Base-by-base conservation (phyloP, 2,329 filamentous ascomycete species). In the Aspergillus awamori region DNA sequence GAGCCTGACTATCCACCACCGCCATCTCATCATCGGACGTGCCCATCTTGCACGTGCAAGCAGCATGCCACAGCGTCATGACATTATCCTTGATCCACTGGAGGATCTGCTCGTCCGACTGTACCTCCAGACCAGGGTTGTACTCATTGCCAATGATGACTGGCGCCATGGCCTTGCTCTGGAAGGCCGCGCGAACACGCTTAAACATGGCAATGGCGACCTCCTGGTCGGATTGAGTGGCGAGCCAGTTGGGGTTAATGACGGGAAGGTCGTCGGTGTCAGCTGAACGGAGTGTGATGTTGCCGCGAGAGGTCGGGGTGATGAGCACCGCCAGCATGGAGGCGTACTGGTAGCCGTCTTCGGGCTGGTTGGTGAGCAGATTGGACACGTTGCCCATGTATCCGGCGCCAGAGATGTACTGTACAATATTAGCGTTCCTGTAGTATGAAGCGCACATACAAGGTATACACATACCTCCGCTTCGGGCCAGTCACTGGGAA, bases 221-320 rank as follows among this genome's bases (percentile, higher is more conserved):
- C 8, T 81, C 77, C 30, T 74, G 62, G 38, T 84, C 82, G 0
- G 74, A 67, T 8, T 72, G 70, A 15, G 76, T 68, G 1, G 70
- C 70, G 1, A 84, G 70, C 73, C 76, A 84, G 63, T 79, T 79
- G 1, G 81, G 79, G 62, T 82, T 74, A 62, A 83, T 78, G 13
- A 77, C 62, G 0, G 82, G 82, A 0, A 64, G 63, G 20, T 76
- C 73, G 0, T 63, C 58, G 0, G 71, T 76, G 13, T 75, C 70
- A n/a, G 67, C 55, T 0, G 75, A 78, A 0, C 56, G 53, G n/a
- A 84, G 74, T 0, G 76, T 79, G 1, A 84, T 69, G 49, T 72
- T 82, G 4, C 82, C 82, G 0, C 78, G 76, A 0, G 80, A 82
- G 0, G 75, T 61, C 3, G 80, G 78, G 0, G 80, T 74, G 2